These are phyloP conservation scores for Euptelea pleiosperma DNA, from an alignment of 164 flowering plant species.

Conservation along the genomic window DNA sequence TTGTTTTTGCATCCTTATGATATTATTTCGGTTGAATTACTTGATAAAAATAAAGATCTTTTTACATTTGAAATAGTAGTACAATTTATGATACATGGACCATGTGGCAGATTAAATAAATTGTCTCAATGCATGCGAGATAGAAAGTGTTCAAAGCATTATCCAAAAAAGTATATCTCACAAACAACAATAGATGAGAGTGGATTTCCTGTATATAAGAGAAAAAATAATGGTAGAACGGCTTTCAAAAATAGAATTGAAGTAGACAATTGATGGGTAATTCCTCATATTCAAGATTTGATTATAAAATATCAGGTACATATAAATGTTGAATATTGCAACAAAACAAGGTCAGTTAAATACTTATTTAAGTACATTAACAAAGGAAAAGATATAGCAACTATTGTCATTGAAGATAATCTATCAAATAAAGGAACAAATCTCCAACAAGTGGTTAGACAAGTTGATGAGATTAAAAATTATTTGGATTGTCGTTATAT, in stretches of 20 bases:
- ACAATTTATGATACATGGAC: constrained; percentile 15
- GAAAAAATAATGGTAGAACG: not conserved
- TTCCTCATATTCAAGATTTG: not conserved
- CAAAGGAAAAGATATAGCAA: not conserved
- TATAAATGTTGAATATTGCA: not conserved
- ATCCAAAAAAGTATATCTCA: not conserved
- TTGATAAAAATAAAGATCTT: not conserved
- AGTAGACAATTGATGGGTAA: not conserved
- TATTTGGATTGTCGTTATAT: not conserved
- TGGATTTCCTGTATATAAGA: constrained; percentile 5
- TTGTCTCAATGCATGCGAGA: not conserved
- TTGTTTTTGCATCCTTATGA: not conserved
- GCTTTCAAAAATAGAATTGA: not conserved
- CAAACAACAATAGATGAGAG: not conserved
- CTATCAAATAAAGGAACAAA: accelerated
- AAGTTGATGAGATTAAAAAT: not conserved
- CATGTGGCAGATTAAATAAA: not conserved
- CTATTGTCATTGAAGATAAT: not conserved
- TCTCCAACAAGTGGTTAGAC: not conserved
- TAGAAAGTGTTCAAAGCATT: constrained; percentile 8
- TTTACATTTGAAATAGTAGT: not conserved
- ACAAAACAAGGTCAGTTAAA: not conserved
- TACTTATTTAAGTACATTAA: constrained; percentile 6
- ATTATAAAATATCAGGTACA: not conserved
- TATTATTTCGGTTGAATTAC: not conserved